Percentiles rank a stretch among this genome's conserved stretches.
Conservation (phyloP, 2,329 filamentous ascomycete species). For the Aspergillus ochraceus region DNA sequence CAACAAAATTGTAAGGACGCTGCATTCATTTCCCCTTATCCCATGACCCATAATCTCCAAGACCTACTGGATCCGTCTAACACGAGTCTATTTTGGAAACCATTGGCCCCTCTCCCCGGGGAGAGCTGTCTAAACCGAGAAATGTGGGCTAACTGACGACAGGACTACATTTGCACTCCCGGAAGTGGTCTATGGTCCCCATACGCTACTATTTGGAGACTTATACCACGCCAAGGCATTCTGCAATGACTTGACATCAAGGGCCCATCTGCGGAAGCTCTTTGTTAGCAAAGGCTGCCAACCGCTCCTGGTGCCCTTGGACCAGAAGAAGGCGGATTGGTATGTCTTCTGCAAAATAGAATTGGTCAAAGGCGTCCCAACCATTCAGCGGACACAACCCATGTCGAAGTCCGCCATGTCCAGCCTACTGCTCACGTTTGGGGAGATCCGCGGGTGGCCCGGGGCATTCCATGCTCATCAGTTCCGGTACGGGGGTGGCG, state of each 20-base stretch:
- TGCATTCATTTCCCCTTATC: not conserved
- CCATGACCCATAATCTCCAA: too few species aligned
- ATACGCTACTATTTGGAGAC: conserved; percentile 15
- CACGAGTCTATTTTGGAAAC: too few species aligned
- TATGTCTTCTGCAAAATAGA: conserved; percentile 15
- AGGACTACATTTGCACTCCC: conserved; percentile 22
- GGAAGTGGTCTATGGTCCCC: conserved; percentile 20
- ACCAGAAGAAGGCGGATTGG: conserved; percentile 7
- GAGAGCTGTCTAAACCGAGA: too few species aligned
- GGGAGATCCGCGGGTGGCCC: conserved; percentile 9
- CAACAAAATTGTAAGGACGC: conserved; percentile 20
- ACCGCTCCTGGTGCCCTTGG: conserved; percentile 9
- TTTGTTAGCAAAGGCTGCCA: conserved; percentile 16
- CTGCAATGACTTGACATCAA: conserved; percentile 14
- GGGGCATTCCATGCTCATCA: conserved; percentile 12
- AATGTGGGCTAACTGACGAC: not conserved
- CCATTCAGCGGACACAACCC: not conserved
- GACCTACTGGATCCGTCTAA: too few species aligned
- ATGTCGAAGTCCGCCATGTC: conserved; percentile 2
- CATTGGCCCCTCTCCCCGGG: too few species aligned
- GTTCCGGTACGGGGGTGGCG: conserved; percentile 15
- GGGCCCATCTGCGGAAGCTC: conserved; percentile 12
- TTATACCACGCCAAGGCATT: conserved; percentile 20
- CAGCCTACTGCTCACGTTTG: conserved; percentile 2
- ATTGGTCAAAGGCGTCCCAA: conserved; percentile 2